A percentile compares a stretch with the other conserved stretches of the same genome.
Conservation (phyloP, 1,139 yeast species). For the Geotrichum phurueaensis region DNA sequence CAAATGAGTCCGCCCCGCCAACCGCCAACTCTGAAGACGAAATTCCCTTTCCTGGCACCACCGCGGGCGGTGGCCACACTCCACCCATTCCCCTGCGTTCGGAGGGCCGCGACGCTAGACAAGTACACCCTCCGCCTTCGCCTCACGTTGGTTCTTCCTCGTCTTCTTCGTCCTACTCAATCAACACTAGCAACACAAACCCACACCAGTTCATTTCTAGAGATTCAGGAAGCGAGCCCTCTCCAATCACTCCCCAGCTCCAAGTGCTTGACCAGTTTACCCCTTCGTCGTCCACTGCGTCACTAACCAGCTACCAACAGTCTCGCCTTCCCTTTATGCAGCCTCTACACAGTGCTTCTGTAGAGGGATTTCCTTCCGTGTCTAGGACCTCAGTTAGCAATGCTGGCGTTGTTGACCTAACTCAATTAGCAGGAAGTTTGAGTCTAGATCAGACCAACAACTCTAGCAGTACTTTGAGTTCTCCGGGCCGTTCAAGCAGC, state of each 20-base stretch:
- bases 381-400: conserved; percentile 11
- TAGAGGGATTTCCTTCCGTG: conserved; percentile 9
- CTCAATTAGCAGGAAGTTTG: conserved; percentile 16
- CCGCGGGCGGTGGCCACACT: conserved; percentile 10
- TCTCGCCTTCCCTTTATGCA: conserved; percentile 6
- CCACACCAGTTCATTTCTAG: conserved; percentile 21
- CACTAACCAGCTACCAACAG: conserved; percentile 9
- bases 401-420: conserved; percentile 14
- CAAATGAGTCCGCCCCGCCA: neutral
- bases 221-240: conserved; percentile 9
- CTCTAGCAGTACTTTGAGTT: conserved; percentile 5
- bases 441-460: conserved; percentile 11
- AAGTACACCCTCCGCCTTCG: conserved; percentile 31
- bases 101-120: conserved; percentile 9
- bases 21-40: conserved; percentile 4
- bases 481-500: conserved; percentile 9
- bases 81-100: conserved; percentile 18
- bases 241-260: conserved; percentile 21
- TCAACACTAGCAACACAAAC: conserved; percentile 26
- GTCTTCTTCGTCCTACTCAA: conserved; percentile 1
- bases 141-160: conserved; percentile 22
- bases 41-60: conserved; percentile 8
- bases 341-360: conserved; percentile 9
- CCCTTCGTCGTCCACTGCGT: conserved; percentile 10
- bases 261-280: conserved; percentile 17